A percentile compares a stretch with the other conserved stretches of the same genome.
Conservation (phyloP, 2,329 filamentous ascomycete species). For the Dactylonectria macrodidyma region DNA sequence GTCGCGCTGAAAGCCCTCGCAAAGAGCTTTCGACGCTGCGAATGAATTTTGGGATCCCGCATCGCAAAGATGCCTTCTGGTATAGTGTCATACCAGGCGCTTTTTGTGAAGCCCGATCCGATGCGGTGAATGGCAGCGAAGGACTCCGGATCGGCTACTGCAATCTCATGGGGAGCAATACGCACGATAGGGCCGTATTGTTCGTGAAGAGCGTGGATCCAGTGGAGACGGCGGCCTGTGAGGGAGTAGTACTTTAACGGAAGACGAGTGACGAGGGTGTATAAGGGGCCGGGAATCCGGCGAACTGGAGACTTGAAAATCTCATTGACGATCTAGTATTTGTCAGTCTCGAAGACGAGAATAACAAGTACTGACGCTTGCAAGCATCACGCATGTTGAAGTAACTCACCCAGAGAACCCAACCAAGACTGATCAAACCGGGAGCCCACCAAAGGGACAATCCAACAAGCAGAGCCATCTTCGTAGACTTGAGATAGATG, state of each 20-base stretch:
- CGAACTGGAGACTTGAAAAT: background rate
- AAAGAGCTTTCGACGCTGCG: conserved; percentile 24
- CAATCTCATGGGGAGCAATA: conserved; percentile 25
- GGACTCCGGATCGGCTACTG: conserved; percentile 16
- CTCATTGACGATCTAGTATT: background rate
- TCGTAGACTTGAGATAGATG: background rate
- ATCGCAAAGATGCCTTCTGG: conserved; percentile 30
- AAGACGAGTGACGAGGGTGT: conserved; percentile 26
- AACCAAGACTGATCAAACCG: background rate
- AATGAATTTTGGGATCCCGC: conserved; percentile 27
- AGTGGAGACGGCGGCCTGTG: conserved; percentile 23
- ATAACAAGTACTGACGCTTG: background rate
- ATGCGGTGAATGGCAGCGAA: conserved; percentile 37
- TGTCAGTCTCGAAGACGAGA: background rate
- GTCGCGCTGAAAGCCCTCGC: conserved; percentile 31
- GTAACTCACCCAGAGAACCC: background rate
- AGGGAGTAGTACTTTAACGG: conserved; percentile 18
- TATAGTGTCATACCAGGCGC: conserved; percentile 26
- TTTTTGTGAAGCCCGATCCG: conserved; percentile 32
- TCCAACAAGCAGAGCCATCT: background rate
- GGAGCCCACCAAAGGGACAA: background rate
- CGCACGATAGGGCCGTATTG: conserved; percentile 23
- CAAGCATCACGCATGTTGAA: background rate
- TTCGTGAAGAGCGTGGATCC: conserved; percentile 25
- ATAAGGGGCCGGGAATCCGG: conserved; percentile 29